Percentiles rank a stretch among this genome's conserved stretches.
Conservation (phyloP, 305 asterid species). For the Solanum hybrid region DNA sequence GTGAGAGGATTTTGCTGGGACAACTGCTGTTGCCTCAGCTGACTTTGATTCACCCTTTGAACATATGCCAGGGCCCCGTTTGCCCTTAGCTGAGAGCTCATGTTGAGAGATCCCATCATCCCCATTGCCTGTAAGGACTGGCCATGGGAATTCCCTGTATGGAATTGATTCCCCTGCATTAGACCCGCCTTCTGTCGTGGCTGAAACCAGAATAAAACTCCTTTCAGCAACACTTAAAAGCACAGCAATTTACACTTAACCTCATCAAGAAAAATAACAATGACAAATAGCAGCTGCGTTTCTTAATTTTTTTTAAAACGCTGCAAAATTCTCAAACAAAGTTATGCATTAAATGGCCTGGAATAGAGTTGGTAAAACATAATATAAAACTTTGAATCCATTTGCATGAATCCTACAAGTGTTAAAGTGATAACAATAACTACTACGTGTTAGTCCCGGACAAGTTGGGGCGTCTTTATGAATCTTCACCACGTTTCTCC, state of each 20-base stretch:
- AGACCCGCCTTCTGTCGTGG: slow-evolving; percentile 73
- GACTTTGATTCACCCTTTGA: slow-evolving; percentile 45
- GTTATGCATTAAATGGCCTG: not conserved
- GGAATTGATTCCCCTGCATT: slow-evolving; percentile 74
- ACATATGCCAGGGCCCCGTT: slow-evolving; percentile 47
- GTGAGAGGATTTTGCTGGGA: slow-evolving; percentile 63
- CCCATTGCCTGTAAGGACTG: slow-evolving; percentile 75
- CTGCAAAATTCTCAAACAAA: not conserved
- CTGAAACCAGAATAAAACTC: slow-evolving; percentile 35
- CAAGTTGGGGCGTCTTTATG: not conserved
- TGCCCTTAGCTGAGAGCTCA: slow-evolving; percentile 65
- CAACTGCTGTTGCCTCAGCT: slow-evolving; percentile 82
- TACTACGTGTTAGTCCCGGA: not conserved
- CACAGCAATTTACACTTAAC: not conserved
- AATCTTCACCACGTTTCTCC: not conserved
- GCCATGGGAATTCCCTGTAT: slow-evolving; percentile 66
- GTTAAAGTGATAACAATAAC: not conserved
- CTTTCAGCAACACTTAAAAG: slow-evolving; percentile 2
- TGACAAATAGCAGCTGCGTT: not conserved
- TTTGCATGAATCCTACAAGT: not conserved
- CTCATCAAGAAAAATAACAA: not conserved
- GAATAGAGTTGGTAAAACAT: not conserved
- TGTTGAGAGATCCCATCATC: slow-evolving; percentile 51
- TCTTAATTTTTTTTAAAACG: not conserved
- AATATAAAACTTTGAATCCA: not conserved